Evolutionary conservation across 257 asterid genomes (phyloP), one percentile per base, ranked within the genome.

Genomic region (Coffea canephora): DNA sequence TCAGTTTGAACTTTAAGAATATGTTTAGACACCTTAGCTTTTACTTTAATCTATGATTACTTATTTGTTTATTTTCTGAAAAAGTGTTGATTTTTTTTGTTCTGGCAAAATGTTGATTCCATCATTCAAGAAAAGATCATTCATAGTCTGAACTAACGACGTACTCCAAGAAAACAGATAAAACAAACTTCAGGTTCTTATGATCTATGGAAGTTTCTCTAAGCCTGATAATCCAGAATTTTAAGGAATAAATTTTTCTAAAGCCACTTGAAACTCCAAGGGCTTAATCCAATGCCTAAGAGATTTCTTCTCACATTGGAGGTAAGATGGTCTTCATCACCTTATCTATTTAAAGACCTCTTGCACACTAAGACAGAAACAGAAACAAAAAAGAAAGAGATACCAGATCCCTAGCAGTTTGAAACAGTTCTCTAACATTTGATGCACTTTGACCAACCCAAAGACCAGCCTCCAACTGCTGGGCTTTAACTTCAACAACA

Each of bases 401-500:
- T 75, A 95, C 99, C 98, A 95, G 93, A 89, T 95, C 98, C 54
- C 99, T 91, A 16, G 99, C 99, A 65, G 98, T 95, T 87, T 95
- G 97, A 83, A 95, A 95, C 81, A 95, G 86, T 84, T 95, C 99
- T 87, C 99, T 88, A 68, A 95, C 96, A 85, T 95, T 95, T 69
- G 97, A 91, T 74, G 99, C 98, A 87, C 99, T 92, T 88, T 95
- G 99, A 73, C 99, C 99, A 85, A 92, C 98, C 99, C 98, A 92
- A 67, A 93, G 88, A 81, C 94, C 97, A 79, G 95, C 93, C 89
- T 95, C 98, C 87, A 95, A 90, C 87, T 92, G 96, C 70, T 92
- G 96, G 81, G 98, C 94, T 85, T 91, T 92, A 59, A 95, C 91
- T 90, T 95, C 91, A 79, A 95, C 99, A 76, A 95, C 91, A 55